phyloP scores from a whole-genome alignment of 176 grass and related monocot species.

The Tuctoria greenei region DNA sequence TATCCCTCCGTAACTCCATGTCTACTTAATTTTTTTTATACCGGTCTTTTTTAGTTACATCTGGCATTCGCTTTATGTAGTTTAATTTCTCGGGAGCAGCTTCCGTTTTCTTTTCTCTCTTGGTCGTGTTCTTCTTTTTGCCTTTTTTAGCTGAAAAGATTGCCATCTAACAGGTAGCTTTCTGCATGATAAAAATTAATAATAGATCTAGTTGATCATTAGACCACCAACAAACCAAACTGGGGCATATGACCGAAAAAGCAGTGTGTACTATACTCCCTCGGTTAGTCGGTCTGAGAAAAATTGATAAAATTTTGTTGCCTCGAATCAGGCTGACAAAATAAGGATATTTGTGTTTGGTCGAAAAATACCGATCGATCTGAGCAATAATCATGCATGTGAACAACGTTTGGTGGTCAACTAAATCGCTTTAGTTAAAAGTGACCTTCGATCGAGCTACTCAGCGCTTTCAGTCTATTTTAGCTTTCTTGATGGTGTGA shows the following conservation, averaged over 20 bases:
- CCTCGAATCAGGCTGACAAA: not conserved
- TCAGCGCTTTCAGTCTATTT: not conserved
- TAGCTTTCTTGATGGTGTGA: not conserved
- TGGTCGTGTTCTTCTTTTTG: not conserved
- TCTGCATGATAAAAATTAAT: constrained; percentile 20
- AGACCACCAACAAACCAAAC: not conserved
- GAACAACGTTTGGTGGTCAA: not conserved
- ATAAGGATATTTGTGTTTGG: no score
- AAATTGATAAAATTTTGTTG: no score
- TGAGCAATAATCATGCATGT: not conserved
- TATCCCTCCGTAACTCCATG: no score
- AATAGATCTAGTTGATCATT: not conserved
- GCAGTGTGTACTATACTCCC: no score
- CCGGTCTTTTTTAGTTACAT: not conserved
- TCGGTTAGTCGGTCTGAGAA: no score
- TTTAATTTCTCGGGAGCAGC: not conserved
- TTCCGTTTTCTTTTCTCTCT: constrained; percentile 16
- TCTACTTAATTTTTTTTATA: no score
- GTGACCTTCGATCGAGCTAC: not conserved
- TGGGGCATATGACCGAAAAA: no score
- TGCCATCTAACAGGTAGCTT: not conserved
- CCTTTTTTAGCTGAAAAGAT: not conserved
- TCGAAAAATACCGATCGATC: not conserved
- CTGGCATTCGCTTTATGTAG: not conserved
- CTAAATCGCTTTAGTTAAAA: not conserved